Conservation (phyloP, 257 asterid species). For the Petunia secreta region DNA sequence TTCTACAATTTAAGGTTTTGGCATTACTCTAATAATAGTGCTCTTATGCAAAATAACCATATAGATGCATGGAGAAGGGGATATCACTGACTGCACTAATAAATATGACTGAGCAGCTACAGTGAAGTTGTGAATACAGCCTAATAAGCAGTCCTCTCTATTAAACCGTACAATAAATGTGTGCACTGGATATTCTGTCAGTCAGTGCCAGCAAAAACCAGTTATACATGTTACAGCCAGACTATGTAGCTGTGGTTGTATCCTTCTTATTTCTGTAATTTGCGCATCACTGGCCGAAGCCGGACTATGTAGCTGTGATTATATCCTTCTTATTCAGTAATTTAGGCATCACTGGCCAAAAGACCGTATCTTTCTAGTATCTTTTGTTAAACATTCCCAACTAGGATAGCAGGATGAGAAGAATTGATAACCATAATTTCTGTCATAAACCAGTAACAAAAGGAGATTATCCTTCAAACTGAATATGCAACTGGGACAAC, state of each 20-base stretch:
- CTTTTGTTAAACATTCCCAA: constrained; percentile 3
- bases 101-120: not conserved
- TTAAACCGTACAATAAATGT: not conserved
- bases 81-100: not conserved
- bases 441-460: constrained; percentile 14
- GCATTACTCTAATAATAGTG: not conserved
- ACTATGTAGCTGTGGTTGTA: not conserved
- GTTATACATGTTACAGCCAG: not conserved
- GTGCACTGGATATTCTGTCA: not conserved
- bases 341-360: constrained; percentile 17
- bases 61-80: not conserved
- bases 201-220: not conserved
- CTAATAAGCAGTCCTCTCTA: not conserved
- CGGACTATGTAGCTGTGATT: not conserved
- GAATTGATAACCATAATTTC: not conserved
- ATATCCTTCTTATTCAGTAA: not conserved
- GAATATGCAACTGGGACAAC: constrained; percentile 20
- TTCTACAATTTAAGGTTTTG: constrained; percentile 9
- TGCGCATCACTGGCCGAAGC: constrained; percentile 11
- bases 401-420: not conserved
- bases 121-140: not conserved
- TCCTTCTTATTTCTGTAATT: not conserved
- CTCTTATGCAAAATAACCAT: not conserved
- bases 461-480: constrained; percentile 3
- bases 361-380: not conserved